Conservation (phyloP, 768 basidiomycete genomes). For the Hericium coralloides region DNA sequence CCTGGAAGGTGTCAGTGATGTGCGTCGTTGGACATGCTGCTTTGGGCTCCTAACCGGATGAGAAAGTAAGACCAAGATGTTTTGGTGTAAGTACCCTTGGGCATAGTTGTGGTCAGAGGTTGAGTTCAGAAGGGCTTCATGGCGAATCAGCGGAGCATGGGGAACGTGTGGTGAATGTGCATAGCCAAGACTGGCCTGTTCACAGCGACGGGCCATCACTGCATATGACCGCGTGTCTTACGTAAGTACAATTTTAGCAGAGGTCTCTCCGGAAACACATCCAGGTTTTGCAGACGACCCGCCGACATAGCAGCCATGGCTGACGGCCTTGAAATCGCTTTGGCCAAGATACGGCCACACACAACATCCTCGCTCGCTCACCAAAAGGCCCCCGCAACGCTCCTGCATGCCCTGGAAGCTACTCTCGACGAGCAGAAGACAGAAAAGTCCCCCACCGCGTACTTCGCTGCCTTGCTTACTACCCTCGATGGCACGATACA, state of each 20-base stretch:
- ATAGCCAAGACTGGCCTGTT: neutral
- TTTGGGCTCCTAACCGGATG: slow-evolving; percentile 40
- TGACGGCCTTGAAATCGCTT: slow-evolving; percentile 39
- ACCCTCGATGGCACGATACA: slow-evolving; percentile 73
- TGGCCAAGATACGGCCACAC: slow-evolving; percentile 84
- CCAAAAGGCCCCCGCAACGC: slow-evolving; percentile 82
- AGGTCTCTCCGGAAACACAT: neutral
- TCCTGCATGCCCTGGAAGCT: slow-evolving; percentile 78
- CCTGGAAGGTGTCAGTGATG: slow-evolving; percentile 24
- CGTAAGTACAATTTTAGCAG: neutral
- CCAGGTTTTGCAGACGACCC: neutral
- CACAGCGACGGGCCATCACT: neutral
- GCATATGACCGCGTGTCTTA: neutral
- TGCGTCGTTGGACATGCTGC: neutral
- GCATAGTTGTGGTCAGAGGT: slow-evolving; percentile 18
- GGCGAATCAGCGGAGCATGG: too few relatives aligned
- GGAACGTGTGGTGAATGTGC: neutral
- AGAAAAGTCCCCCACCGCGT: slow-evolving; percentile 74
- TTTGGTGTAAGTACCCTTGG: slow-evolving; percentile 29
- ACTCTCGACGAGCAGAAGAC: slow-evolving; percentile 64
- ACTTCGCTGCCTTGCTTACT: slow-evolving; percentile 87
- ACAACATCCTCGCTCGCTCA: slow-evolving; percentile 72
- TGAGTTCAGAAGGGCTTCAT: too few relatives aligned
- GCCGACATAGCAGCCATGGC: slow-evolving; percentile 14
- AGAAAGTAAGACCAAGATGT: slow-evolving; percentile 56